phyloP scores from a whole-genome alignment of 2,329 filamentous ascomycete genomes.

The Diaporthe caulivora region DNA sequence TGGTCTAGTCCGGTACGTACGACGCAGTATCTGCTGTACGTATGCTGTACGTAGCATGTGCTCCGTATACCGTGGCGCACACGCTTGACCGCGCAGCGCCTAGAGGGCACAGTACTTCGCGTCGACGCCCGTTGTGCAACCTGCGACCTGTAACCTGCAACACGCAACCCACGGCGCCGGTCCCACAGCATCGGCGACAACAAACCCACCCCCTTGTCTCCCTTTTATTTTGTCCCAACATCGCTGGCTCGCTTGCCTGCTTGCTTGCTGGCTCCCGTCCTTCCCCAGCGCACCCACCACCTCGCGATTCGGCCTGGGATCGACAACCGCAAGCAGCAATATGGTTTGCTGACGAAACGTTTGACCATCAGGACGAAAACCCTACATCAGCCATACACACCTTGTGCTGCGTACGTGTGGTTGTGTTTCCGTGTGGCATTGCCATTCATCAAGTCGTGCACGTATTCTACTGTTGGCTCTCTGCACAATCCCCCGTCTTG shows the following conservation, averaged over 20 bases:
- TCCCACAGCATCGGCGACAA: conserved; percentile 22
- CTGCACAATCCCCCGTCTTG: not conserved
- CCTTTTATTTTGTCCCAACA: not conserved
- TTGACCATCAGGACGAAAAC: conserved; percentile 12
- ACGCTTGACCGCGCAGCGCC: conserved; percentile 7
- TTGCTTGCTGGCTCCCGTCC: conserved; percentile 1
- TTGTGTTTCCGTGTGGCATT: not conserved
- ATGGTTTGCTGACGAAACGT: conserved; percentile 24
- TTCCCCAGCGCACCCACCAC: conserved; percentile 14
- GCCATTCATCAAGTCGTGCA: not conserved
- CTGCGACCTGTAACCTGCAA: too few relatives aligned
- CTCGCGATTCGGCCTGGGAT: conserved; percentile 10
- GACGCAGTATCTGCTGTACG: not conserved
- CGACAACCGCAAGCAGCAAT: conserved; percentile 7
- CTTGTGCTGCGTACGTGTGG: too few relatives aligned
- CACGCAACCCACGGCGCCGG: conserved; percentile 15
- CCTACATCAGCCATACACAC: not conserved
- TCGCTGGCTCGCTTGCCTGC: not conserved
- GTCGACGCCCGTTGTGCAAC: conserved; percentile 22
- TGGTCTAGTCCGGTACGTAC: conserved; percentile 7
- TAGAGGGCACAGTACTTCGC: conserved; percentile 22
- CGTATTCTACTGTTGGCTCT: not conserved
- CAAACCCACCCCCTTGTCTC: conserved; percentile 3
- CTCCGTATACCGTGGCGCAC: not conserved
- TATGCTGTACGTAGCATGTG: too few relatives aligned